Conservation (phyloP, 805 yeast genomes). For the Pichia insulana region DNA sequence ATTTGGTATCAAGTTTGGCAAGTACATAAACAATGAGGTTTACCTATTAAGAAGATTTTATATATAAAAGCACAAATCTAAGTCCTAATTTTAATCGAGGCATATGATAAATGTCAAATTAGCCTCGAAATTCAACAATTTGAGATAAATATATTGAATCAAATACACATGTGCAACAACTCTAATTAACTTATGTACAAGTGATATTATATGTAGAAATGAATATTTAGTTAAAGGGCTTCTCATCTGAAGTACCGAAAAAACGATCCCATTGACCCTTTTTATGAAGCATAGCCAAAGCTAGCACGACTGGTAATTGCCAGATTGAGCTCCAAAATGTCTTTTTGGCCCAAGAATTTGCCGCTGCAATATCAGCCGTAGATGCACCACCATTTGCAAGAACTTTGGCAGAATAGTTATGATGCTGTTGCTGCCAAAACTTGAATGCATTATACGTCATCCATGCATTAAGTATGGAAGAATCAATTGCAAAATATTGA, state of each 20-base stretch:
- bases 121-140: no score
- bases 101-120: no score
- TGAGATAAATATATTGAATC: no score
- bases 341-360: slow-evolving; percentile 68
- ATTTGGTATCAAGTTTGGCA: slow-evolving; percentile 38
- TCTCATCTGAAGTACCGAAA: slow-evolving; percentile 24
- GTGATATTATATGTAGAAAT: background rate
- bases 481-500: slow-evolving; percentile 69
- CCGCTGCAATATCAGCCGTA: slow-evolving; percentile 49
- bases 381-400: slow-evolving; percentile 32
- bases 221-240: slow-evolving; percentile 1
- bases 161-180: no score
- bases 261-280: slow-evolving; percentile 90
- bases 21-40: no score
- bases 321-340: slow-evolving; percentile 91
- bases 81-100: no score
- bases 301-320: slow-evolving; percentile 84
- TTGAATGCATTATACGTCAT: slow-evolving; percentile 66
- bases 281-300: slow-evolving; percentile 90
- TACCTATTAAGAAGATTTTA: no score
- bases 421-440: slow-evolving; percentile 79
- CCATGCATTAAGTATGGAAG: slow-evolving; percentile 80
- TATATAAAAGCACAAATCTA: no score
- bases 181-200: background rate
- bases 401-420: slow-evolving; percentile 39